Evolutionary conservation across 2,329 filamentous ascomycete species (phyloP).

Genomic region (Aspergillus sp.): DNA sequence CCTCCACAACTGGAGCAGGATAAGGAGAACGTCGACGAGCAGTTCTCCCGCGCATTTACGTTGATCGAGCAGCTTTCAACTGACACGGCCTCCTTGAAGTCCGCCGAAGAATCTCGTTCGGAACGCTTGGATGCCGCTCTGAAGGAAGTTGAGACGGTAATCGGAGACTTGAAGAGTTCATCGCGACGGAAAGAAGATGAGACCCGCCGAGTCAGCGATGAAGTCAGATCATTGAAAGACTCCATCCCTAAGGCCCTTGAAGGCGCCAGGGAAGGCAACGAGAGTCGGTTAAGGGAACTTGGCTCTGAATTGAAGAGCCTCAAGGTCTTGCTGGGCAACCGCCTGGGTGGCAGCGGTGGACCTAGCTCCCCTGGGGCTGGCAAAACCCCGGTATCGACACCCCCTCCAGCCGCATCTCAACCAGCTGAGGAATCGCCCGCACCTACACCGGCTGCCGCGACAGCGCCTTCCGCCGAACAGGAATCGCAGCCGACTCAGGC

Average conservation of each 20-base stretch:
- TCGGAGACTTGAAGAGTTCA: slow-evolving; percentile 70
- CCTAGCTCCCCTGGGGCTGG: slow-evolving; percentile 22
- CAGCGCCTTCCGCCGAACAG: slow-evolving; percentile 20
- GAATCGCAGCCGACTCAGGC: slow-evolving; percentile 16
- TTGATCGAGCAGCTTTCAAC: slow-evolving; percentile 85
- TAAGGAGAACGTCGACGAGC: slow-evolving; percentile 83
- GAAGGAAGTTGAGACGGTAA: slow-evolving; percentile 72
- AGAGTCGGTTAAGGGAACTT: slow-evolving; percentile 73
- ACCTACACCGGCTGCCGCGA: slow-evolving; percentile 11
- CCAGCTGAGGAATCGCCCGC: slow-evolving; percentile 14
- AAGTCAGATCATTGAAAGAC: slow-evolving; percentile 72
- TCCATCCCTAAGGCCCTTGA: slow-evolving; percentile 82
- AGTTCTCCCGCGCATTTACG: slow-evolving; percentile 84
- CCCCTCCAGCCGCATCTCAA: slow-evolving; percentile 13
- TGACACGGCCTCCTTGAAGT: slow-evolving; percentile 82
- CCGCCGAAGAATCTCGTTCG: slow-evolving; percentile 73
- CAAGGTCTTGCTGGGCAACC: slow-evolving; percentile 70
- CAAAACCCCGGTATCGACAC: slow-evolving; percentile 19
- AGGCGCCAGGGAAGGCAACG: slow-evolving; percentile 74
- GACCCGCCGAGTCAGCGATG: slow-evolving; percentile 72
- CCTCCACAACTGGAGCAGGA: slow-evolving; percentile 89
- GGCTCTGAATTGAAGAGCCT: slow-evolving; percentile 81
- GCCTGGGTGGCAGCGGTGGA: slow-evolving; percentile 38
- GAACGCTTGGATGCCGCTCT: slow-evolving; percentile 74
- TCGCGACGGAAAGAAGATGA: slow-evolving; percentile 80